Evolutionary conservation across 495 filamentous ascomycete species (phyloP).

Genomic region (Rostrohypoxylon terebratum): DNA sequence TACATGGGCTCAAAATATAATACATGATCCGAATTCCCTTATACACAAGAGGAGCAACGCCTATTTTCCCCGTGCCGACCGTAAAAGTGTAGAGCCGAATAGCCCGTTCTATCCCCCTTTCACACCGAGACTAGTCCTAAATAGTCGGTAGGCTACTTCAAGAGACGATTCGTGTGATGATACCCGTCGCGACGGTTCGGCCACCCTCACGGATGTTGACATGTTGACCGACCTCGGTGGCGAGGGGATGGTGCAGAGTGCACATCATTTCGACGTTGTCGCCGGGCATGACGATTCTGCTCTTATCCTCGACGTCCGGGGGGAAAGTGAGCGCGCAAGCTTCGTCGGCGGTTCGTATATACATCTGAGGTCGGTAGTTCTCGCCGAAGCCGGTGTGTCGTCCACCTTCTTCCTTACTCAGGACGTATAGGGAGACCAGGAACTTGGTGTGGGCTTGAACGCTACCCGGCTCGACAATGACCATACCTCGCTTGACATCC

Average conservation of each 20-base stretch:
- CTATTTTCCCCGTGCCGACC: slow-evolving; percentile 41
- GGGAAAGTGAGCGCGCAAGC: slow-evolving; percentile 83
- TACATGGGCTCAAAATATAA: slow-evolving; percentile 46
- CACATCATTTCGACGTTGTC: slow-evolving; percentile 98
- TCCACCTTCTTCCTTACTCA: slow-evolving; percentile 97
- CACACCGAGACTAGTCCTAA: slow-evolving; percentile 26
- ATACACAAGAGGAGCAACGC: slow-evolving; percentile 45
- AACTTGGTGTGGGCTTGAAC: slow-evolving; percentile 88
- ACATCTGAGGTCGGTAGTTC: slow-evolving; percentile 97
- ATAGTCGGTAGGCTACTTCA: slow-evolving; percentile 53
- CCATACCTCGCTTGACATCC: slow-evolving; percentile 94
- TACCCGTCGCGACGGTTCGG: slow-evolving; percentile 89
- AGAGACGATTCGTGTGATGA: slow-evolving; percentile 86
- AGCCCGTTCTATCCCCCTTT: slow-evolving; percentile 41
- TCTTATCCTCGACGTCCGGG: slow-evolving; percentile 74
- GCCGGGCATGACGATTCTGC: slow-evolving; percentile 91
- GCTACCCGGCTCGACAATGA: slow-evolving; percentile 80
- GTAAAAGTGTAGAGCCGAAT: slow-evolving; percentile 35
- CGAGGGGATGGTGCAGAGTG: slow-evolving; percentile 81
- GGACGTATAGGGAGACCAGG: slow-evolving; percentile 93
- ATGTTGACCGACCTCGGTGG: slow-evolving; percentile 87
- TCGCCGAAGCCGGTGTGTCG: slow-evolving; percentile 91
- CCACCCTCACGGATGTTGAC: slow-evolving; percentile 98
- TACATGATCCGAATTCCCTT: slow-evolving; percentile 43
- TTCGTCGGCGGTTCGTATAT: slow-evolving; percentile 94